Base-by-base conservation (phyloP, 495 filamentous ascomycete genomes). In the Hypoxylon cercidicola region DNA sequence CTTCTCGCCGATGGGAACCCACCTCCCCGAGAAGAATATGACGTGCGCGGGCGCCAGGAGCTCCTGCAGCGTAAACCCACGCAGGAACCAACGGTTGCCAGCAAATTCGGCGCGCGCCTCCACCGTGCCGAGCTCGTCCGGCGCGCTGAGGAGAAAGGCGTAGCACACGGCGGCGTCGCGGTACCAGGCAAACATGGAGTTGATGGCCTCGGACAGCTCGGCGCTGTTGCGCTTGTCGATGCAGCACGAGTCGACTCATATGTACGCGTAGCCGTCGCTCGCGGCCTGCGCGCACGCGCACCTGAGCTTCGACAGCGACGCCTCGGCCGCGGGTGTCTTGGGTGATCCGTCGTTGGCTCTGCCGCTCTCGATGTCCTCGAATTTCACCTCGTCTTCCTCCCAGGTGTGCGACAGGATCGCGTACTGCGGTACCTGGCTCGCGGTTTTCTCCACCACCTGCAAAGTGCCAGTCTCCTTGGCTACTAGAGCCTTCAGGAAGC, bases 371-470 rank as follows among this genome's bases (percentile, higher is more conserved):
- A 58, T 5, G 19, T 76, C 67, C 32, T 71, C 45, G 41, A 70
- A 76, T 47, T 73, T 69, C 11, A 82, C 59, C 61, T 83, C 80
- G 0, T 74, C 70, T 0, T 64, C 23, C 9, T 65, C 72, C 79
- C 78, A 82, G 8, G 69, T 75, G 60, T 83, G 80, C 4, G 80
- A 82, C n/a, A 81, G 61, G 35, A 79, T 81, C 32, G 78, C 78
- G 51, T 81, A 82, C n/a, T 2, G 4, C 2, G 16, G 39, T 3
- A 61, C 1, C 20, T 54, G 41, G 15, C 54, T 37, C 4, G 41
- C 19, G n/a, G n/a, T 53, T 28, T 61, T 61, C 4, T 54, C 40
- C 9, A 54, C 41, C 2, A 61, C 20, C 10, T 21, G 28, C 16
- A 61, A 21, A 25, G n/a, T 30, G 0, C 40, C 58, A 0, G 32